Conservation (phyloP, 2,329 filamentous ascomycete genomes). For the Alternaria arborescens region DNA sequence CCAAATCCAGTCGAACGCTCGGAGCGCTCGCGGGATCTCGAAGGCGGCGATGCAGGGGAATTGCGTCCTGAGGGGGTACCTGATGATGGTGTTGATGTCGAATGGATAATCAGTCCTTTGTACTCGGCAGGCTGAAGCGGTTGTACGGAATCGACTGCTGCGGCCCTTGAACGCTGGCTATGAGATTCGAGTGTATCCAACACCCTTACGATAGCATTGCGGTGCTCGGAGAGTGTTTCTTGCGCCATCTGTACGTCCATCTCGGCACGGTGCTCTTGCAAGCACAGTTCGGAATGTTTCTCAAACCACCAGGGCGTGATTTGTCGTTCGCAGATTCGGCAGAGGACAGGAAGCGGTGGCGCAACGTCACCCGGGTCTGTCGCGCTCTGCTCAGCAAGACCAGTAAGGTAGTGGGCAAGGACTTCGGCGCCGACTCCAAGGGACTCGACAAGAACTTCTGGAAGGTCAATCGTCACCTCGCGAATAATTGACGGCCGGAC, state of each 20-base stretch:
- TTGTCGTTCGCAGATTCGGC: conserved; percentile 95
- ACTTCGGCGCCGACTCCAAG: conserved; percentile 94
- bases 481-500: conserved; percentile 88
- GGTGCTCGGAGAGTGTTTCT: conserved; percentile 89
- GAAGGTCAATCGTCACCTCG: conserved; percentile 95
- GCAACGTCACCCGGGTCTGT: conserved; percentile 79
- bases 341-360: conserved; percentile 84
- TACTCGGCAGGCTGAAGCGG: conserved; percentile 75
- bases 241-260: conserved; percentile 98
- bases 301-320: conserved; percentile 99
- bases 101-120: conserved; percentile 85
- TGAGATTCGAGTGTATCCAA: conserved; percentile 89
- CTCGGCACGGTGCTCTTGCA: conserved; percentile 94
- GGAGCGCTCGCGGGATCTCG: conserved; percentile 74
- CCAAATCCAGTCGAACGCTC: conserved; percentile 74
- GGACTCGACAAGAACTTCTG: conserved; percentile 86
- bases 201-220: conserved; percentile 93
- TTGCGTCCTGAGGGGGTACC: conserved; percentile 75
- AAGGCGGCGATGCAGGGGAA: conserved; percentile 70
- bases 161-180: conserved; percentile 66
- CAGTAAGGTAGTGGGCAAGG: conserved; percentile 90
- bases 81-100: conserved; percentile 70
- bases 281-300: conserved; percentile 94
- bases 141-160: conserved; percentile 59
- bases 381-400: conserved; percentile 81